These are phyloP conservation scores for Strobilomyces dryophilus DNA, from an alignment of 768 basidiomycete genomes.

Conservation along the genomic window DNA sequence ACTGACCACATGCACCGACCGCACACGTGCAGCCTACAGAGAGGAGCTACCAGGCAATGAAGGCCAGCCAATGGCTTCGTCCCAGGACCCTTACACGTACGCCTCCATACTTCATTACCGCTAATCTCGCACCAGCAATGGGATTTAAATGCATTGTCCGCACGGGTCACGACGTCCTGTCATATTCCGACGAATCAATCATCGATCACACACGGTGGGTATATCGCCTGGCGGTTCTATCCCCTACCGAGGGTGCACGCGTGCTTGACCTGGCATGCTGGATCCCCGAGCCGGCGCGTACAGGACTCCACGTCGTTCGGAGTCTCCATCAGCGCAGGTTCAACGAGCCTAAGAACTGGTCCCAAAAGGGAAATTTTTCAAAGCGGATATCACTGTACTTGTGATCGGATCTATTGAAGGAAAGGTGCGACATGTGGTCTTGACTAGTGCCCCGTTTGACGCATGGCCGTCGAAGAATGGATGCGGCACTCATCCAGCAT, in stretches of 20 bases:
- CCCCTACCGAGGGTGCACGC: background rate
- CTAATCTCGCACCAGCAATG: slow-evolving; percentile 7
- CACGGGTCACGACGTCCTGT: slow-evolving; percentile 2
- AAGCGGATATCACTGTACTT: slow-evolving; percentile 5
- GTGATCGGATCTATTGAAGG: background rate
- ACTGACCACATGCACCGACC: too few relatives aligned
- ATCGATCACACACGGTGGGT: slow-evolving; percentile 2
- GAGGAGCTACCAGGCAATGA: too few relatives aligned
- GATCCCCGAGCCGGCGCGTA: background rate
- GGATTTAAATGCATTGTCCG: slow-evolving; percentile 2
- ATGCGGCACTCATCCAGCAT: slow-evolving; percentile 3
- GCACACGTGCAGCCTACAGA: too few relatives aligned
- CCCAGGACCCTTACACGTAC: slow-evolving; percentile 1
- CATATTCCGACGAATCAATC: background rate
- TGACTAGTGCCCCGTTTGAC: background rate
- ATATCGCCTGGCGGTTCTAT: background rate
- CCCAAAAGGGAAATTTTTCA: slow-evolving; percentile 1
- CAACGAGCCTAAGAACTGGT: slow-evolving; percentile 6
- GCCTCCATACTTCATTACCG: slow-evolving; percentile 22
- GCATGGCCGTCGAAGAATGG: slow-evolving; percentile 8
- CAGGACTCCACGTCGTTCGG: slow-evolving; percentile 7
- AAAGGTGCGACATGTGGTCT: background rate
- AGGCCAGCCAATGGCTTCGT: background rate
- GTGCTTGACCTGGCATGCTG: slow-evolving; percentile 8
- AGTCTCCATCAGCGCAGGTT: slow-evolving; percentile 6